Base-by-base conservation (phyloP, 257 asterid genomes). In the Gentiana macrophylla region DNA sequence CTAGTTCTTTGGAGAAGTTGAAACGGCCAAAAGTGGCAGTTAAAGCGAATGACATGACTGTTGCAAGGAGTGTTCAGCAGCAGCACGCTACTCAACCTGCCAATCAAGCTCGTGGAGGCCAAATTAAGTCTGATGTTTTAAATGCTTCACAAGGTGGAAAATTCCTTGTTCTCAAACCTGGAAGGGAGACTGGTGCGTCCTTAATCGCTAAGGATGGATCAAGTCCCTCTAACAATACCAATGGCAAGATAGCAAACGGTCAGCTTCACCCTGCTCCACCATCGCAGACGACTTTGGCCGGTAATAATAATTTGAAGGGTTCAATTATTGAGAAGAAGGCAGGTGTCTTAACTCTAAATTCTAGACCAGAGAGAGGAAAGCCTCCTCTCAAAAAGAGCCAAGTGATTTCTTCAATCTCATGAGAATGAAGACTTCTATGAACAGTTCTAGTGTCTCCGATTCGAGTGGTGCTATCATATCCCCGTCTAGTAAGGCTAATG, bases 371-470 rank as follows among this genome's bases (percentile, higher is more conserved):
- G 63, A 54, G 36, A 94, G 81, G 70, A 84, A 86, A 83, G 81
- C 65, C 65, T 47, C 77, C 5, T 79, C 89, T 67, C 80, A 78
- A 75, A 86, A 74, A 77, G 72, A 87, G 89, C 69, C 72, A 70
- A 84, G 89, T 70, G 86, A 84, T 60, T 87, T 87, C 74, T 87
- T 87, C 63, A 87, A 82, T 57, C 85, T 82, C 58, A 82, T 87
- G 92, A 79, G 94, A 66, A 82, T 74, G 73, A 87, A 87, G 70
- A 77, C 81, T 66, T 72, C 77, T n/a, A 49, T 58, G 2, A 33
- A 53, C 52, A 60, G 77, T 50, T 49, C 76, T 44, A 34, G 46
- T 41, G 77, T 46, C 52, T 65, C 77, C 35, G 72, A 77, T 56
- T 72, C 89, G 32, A 58, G 68, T 76, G 35, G 55, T 51, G 60